Evolutionary conservation across 371 early-diverging fungal species (phyloP).

Genomic region (Catenaria anguillulae): DNA sequence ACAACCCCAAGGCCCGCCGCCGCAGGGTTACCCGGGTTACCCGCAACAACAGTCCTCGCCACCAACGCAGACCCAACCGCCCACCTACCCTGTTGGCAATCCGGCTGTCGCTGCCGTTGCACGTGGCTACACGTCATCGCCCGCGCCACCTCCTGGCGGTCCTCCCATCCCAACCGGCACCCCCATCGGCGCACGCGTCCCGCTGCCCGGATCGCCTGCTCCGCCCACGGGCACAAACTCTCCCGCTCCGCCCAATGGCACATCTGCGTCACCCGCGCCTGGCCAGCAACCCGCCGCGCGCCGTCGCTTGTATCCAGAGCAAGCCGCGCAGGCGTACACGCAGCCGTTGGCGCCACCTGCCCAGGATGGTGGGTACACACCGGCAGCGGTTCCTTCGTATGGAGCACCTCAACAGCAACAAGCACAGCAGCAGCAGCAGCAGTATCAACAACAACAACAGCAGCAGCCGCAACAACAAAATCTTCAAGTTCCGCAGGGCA

Average conservation of each 20-base stretch:
- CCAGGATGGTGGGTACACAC: not conserved
- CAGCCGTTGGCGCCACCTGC: constrained; percentile 10
- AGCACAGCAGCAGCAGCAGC: not conserved
- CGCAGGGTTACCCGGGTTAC: no score
- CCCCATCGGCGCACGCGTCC: not conserved
- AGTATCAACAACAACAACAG: not conserved
- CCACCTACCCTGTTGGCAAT: no score
- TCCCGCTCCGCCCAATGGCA: not conserved
- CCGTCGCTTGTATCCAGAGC: constrained; percentile 22
- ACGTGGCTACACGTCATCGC: not conserved
- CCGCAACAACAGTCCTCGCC: no score
- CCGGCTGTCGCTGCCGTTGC: no score
- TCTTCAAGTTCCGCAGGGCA: not conserved
- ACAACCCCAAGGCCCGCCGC: no score
- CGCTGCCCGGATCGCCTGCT: not conserved
- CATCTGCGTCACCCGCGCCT: not conserved
- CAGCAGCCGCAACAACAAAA: not conserved
- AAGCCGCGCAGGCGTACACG: constrained; percentile 13
- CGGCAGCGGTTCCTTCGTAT: not conserved
- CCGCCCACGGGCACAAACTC: not conserved
- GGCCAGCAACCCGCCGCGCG: constrained; percentile 6
- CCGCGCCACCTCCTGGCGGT: no score
- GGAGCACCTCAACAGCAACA: not conserved
- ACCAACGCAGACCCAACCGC: no score
- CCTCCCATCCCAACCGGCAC: not conserved